phyloP scores from a whole-genome alignment of 768 basidiomycete species.

The Mycena leptocephala region DNA sequence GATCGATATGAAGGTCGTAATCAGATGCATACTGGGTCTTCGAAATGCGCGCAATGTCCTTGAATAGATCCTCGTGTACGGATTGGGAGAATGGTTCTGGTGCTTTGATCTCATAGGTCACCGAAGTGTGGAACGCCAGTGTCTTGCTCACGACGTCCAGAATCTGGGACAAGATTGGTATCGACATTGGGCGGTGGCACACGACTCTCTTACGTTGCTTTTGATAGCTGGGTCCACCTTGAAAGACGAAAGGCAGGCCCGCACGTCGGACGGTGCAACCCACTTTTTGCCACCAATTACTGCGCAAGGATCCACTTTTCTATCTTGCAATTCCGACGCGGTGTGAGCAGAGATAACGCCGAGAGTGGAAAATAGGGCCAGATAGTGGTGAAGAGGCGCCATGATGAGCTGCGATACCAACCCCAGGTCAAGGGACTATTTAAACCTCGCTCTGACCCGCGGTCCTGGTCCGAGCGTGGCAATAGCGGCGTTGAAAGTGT shows the following conservation, averaged over 20 bases:
- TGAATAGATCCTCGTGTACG: slow-evolving; percentile 72
- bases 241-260: slow-evolving; percentile 69
- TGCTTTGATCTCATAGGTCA: slow-evolving; percentile 72
- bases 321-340: not conserved
- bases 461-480: not conserved
- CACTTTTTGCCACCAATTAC: slow-evolving; percentile 70
- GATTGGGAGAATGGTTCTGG: slow-evolving; percentile 67
- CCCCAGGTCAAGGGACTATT: not conserved
- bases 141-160: slow-evolving; percentile 74
- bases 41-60: slow-evolving; percentile 66
- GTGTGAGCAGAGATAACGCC: not conserved
- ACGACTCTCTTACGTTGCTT: slow-evolving; percentile 59
- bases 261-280: slow-evolving; percentile 67
- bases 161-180: slow-evolving; percentile 48
- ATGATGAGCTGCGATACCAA: not conserved
- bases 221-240: slow-evolving; percentile 63
- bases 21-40: slow-evolving; percentile 63
- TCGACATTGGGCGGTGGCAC: not conserved
- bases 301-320: slow-evolving; percentile 62
- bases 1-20: slow-evolving; percentile 70
- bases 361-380: not conserved
- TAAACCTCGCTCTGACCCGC: not conserved
- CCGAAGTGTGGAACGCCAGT: slow-evolving; percentile 73
- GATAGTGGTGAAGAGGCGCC: slow-evolving; percentile 12
- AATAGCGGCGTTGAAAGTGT: not conserved